A percentile compares a stretch with the other conserved stretches of the same genome.
These are phyloP conservation scores for Lactarius sp. DNA, from an alignment of 768 basidiomycete species.

Conservation along the genomic window DNA sequence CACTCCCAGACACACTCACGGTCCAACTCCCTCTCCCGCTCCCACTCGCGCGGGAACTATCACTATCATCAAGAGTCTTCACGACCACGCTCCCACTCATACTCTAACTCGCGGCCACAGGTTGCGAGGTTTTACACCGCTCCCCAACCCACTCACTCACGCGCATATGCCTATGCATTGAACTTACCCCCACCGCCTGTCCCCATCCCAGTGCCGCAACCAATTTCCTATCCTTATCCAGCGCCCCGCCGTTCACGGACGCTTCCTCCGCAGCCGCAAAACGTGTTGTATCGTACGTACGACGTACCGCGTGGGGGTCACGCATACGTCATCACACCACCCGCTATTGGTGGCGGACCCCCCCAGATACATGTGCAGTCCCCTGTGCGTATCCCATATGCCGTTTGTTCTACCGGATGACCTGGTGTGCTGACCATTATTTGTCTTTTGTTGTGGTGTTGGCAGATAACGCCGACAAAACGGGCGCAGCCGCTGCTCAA, in stretches of 20 bases:
- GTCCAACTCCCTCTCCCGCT: constrained; percentile 11
- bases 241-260: constrained; percentile 18
- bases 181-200: not conserved
- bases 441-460: not conserved
- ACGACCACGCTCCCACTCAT: constrained; percentile 12
- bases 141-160: constrained; percentile 17
- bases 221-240: not conserved
- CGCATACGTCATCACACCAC: constrained; percentile 21
- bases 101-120: constrained; percentile 11
- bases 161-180: constrained; percentile 23
- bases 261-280: constrained; percentile 14
- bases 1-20: constrained; percentile 17
- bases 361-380: constrained; percentile 15
- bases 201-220: constrained; percentile 15
- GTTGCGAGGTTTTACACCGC: not conserved
- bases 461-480: constrained; percentile 13
- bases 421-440: constrained; percentile 8
- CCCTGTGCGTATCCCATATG: constrained; percentile 10
- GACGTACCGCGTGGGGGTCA: constrained; percentile 15
- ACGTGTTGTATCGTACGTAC: constrained; percentile 16
- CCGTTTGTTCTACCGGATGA: constrained; percentile 1
- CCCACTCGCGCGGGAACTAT: constrained; percentile 1
- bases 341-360: not conserved
- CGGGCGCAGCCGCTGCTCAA: constrained; percentile 22
- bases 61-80: not conserved